Evolutionary conservation across 129 eudicot genomes (phyloP).

Genomic region (Centrapalus pauciflorus): DNA sequence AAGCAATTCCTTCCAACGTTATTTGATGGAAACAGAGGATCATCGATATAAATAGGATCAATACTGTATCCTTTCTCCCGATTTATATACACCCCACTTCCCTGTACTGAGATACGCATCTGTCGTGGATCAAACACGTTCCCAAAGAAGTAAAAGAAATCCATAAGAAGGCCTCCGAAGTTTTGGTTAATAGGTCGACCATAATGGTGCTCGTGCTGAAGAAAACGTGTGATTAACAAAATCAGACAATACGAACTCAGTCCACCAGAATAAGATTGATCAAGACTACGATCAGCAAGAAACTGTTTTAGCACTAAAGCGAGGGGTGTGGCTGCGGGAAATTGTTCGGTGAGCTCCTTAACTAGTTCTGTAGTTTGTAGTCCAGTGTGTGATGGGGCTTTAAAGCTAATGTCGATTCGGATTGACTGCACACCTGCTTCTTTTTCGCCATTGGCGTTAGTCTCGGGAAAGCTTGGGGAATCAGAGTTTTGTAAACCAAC

Average conservation of each 20-base stretch:
- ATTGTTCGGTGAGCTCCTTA: slow-evolving; percentile 79
- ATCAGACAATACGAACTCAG: slow-evolving; percentile 88
- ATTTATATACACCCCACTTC: slow-evolving; percentile 82
- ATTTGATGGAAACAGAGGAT: slow-evolving; percentile 84
- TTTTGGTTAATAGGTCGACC: slow-evolving; percentile 77
- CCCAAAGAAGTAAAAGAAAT: slow-evolving; percentile 87
- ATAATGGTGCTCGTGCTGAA: slow-evolving; percentile 92
- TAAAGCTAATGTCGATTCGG: slow-evolving; percentile 86
- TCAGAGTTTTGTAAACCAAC: no score
- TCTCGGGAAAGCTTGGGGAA: no score
- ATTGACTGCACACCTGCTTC: slow-evolving; percentile 48
- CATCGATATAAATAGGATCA: slow-evolving; percentile 93
- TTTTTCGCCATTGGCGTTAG: slow-evolving; percentile 12
- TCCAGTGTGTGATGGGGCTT: slow-evolving; percentile 93
- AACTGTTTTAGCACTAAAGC: slow-evolving; percentile 85
- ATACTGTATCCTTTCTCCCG: slow-evolving; percentile 88
- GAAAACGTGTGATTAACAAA: slow-evolving; percentile 75
- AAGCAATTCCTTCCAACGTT: slow-evolving; percentile 95
- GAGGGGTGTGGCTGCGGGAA: slow-evolving; percentile 88
- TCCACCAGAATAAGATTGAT: slow-evolving; percentile 97
- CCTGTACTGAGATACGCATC: slow-evolving; percentile 86
- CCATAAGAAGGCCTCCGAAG: slow-evolving; percentile 87
- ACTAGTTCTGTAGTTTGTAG: slow-evolving; percentile 92
- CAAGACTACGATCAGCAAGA: slow-evolving; percentile 86
- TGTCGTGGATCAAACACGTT: slow-evolving; percentile 96